phyloP scores from a whole-genome alignment of 2,329 filamentous ascomycete genomes.

The Verticillium nonalfalfae region DNA sequence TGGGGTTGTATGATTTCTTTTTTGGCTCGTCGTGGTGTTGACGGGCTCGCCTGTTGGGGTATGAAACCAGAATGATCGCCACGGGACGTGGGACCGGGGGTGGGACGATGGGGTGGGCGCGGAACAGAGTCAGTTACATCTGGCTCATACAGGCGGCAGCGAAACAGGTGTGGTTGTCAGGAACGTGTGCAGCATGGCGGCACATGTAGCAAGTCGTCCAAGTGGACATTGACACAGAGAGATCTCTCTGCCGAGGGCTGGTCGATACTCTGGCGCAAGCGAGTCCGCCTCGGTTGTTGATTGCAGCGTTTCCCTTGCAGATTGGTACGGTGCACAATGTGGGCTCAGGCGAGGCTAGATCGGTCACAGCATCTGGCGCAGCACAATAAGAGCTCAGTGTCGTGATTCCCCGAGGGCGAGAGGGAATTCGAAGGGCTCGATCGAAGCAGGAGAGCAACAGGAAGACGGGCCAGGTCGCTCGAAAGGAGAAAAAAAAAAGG shows the following conservation, averaged over 20 bases:
- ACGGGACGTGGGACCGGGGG: slow-evolving; percentile 12
- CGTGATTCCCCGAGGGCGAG: no score
- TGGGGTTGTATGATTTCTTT: slow-evolving; percentile 1
- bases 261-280: background rate
- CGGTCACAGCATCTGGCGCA: no score
- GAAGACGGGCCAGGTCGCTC: no score
- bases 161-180: slow-evolving; percentile 4
- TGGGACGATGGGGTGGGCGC: background rate
- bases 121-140: slow-evolving; percentile 1
- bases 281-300: background rate
- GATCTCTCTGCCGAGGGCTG: background rate
- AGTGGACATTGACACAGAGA: background rate
- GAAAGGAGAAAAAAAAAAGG: no score
- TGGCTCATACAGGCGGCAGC: slow-evolving; percentile 5
- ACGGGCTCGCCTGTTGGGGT: slow-evolving; percentile 7
- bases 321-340: background rate
- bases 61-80: slow-evolving; percentile 10
- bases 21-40: background rate
- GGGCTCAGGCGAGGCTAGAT: no score
- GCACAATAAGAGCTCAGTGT: no score
- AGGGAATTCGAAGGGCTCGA: no score
- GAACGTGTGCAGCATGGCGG: slow-evolving; percentile 9
- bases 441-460: no score
- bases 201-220: slow-evolving; percentile 6
- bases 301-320: background rate